Percentiles rank a stretch among this genome's conserved stretches.
These are phyloP conservation scores for Pythium oligandrum DNA, from an alignment of 352 stramenopile genomes.

Conservation along the genomic window DNA sequence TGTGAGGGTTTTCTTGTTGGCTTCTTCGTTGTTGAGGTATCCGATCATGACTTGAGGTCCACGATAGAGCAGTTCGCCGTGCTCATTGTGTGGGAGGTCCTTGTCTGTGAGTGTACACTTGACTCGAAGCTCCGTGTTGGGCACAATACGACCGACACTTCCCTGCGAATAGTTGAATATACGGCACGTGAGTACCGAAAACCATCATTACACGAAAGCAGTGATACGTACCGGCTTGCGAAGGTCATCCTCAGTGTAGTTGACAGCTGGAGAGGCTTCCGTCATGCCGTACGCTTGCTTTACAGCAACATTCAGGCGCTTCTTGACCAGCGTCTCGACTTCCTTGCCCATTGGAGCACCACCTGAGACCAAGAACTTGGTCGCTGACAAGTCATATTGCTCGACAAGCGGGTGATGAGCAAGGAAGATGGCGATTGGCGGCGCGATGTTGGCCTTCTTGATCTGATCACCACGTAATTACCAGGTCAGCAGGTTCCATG, in stretches of 20 bases:
- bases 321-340: conserved; percentile 45
- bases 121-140: conserved; percentile 37
- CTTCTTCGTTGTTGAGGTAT: conserved; percentile 86
- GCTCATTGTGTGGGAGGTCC: conserved; percentile 23
- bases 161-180: conserved; percentile 3
- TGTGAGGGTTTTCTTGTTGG: conserved; percentile 75
- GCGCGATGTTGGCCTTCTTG: conserved; percentile 66
- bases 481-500: neutral
- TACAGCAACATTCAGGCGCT: conserved; percentile 38
- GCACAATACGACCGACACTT: conserved; percentile 27
- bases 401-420: conserved; percentile 89
- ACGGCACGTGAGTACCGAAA: neutral
- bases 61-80: conserved; percentile 75
- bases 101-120: conserved; percentile 29
- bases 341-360: conserved; percentile 72
- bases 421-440: conserved; percentile 79
- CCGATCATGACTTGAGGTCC: conserved; percentile 32
- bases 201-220: neutral
- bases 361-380: conserved; percentile 62
- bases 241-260: conserved; percentile 17
- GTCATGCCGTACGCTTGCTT: conserved; percentile 41
- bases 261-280: conserved; percentile 26
- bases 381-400: conserved; percentile 86
- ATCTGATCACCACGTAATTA: conserved; percentile 1
- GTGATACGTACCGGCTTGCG: conserved; percentile 9